These are phyloP conservation scores for Monosporozyma solicola DNA, from an alignment of 805 yeast species.

Conservation along the genomic window DNA sequence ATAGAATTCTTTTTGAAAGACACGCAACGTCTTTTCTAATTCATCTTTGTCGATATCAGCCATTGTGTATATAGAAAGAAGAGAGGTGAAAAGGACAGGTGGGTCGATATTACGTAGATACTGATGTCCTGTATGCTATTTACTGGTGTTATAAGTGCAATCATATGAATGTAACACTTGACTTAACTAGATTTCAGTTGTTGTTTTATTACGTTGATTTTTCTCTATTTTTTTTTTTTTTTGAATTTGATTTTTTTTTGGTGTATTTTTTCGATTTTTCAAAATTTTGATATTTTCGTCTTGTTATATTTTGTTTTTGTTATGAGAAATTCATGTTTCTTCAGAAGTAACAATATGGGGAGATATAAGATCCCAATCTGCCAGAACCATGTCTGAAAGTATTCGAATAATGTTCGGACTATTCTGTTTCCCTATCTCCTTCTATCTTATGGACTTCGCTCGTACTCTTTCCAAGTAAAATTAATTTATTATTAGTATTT, in stretches of 20 bases:
- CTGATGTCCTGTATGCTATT: not conserved
- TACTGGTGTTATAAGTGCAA: not conserved
- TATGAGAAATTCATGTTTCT: not conserved
- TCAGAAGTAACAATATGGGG: not conserved
- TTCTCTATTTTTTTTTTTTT: not conserved
- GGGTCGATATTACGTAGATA: not conserved
- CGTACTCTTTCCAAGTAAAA: no score
- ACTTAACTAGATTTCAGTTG: not conserved
- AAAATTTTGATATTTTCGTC: not conserved
- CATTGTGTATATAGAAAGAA: slow-evolving; percentile 1
- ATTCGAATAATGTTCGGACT: no score
- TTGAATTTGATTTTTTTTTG: not conserved
- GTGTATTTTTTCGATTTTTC: not conserved
- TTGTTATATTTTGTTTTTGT: not conserved
- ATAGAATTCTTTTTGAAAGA: slow-evolving; percentile 8
- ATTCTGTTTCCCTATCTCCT: no score
- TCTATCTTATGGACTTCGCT: no score
- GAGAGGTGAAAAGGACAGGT: not conserved
- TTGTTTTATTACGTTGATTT: not conserved
- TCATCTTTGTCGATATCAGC: slow-evolving; percentile 1
- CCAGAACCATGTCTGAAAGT: no score
- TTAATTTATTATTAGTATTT: not conserved
- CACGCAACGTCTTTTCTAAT: slow-evolving; percentile 6
- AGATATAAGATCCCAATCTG: no score
- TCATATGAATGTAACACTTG: not conserved